Base-by-base conservation (phyloP, 2,329 filamentous ascomycete species). In the Dactylonectria estremocensis region DNA sequence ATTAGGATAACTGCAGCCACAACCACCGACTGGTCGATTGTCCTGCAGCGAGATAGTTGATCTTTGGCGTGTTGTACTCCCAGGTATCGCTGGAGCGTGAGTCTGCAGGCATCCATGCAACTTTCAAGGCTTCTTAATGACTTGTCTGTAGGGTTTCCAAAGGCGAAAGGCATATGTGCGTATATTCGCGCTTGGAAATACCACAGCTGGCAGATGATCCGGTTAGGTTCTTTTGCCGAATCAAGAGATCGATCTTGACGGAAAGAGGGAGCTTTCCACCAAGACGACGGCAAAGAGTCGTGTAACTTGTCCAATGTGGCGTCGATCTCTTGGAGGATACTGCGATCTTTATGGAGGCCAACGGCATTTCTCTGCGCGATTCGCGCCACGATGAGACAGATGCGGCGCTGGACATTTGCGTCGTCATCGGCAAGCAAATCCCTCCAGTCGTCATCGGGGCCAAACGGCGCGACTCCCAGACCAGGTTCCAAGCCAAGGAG, bases 131-230 rank as follows among this genome's bases (percentile, higher is more conserved):
- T 68, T 5, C 40, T 18, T 2, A 31, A 13, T 2, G 59, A 58
- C 10, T 20, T 54, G 3, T 22, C 18, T 1, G 46, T 40, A 7
- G 50, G 4, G 14, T 58, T 64, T 40, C 48, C 56, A 49, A 70
- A 70, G 4, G 65, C 62, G 6, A 68, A 31, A 3, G 68, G 68
- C 13, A 70, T 20, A 14, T 70, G 61, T 0, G 59, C 52, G 46
- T 58, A 68, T 10, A 59, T 56, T 14, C 59, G 59, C 11, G 65
- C 68, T 52, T 70, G 62, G 20, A 64, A 68, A 55, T 66, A 68
- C 68, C 68, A 70, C 24, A 68, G 40, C 50, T 70, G 68, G 14
- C 61, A 70, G 28, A 68, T 56, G 2, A 70, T 40, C 2, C 68
- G 61, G 31, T 68, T 66, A 1, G 62, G 59, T 2, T 65, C 68